Evolutionary conservation across 169 alveolate genomes (phyloP), one percentile per base, ranked within the genome.

Genomic region (Eimeria praecox): DNA sequence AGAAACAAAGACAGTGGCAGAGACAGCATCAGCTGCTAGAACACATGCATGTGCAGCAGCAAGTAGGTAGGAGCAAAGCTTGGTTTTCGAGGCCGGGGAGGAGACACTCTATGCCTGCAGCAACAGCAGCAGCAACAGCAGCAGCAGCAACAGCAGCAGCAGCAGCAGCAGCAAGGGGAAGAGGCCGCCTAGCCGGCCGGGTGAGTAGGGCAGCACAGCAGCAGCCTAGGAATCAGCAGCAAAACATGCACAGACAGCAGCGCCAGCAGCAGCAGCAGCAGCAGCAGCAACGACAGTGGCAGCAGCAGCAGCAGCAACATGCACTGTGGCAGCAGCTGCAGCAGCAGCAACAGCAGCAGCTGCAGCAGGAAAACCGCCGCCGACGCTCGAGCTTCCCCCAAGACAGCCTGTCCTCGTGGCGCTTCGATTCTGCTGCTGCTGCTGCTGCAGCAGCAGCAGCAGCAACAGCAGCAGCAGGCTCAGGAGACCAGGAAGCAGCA

Each of bases 341-440:
- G 90, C 90, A n/a, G 90, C 90, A 46, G 18, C 71, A n/a, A 46
- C 71, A 40, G 87, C 59, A 77, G 87, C 87, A 77, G 62, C 87
- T 16, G 87, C 87, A 77, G 87, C 87, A 77, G 87, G 62, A 77
- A 33, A 30, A 77, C 24, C 27, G 27, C 18, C 33, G 49, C 38
- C 56, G 87, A 9, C 56, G 54, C 59, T 38, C 59, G n/a, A 77
- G 87, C 87, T 42, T 77, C 54, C 87, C 52, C 10, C 62, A 22
- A 18, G 87, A 77, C 62, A 24, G 52, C 6, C 9, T 42, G 35
- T 16, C 87, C 40, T 77, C 87, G n/a, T 46, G 87, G 33, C 24
- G 24, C 27, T 9, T 56, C 8, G 66, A 56, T 16, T 56, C 66
- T 56, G 24, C 66, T 56, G 24, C 24, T 56, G 66, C 66, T 56